These are phyloP conservation scores for Vigna unguiculata DNA, from an alignment of 306 rosid genomes.

Conservation along the genomic window DNA sequence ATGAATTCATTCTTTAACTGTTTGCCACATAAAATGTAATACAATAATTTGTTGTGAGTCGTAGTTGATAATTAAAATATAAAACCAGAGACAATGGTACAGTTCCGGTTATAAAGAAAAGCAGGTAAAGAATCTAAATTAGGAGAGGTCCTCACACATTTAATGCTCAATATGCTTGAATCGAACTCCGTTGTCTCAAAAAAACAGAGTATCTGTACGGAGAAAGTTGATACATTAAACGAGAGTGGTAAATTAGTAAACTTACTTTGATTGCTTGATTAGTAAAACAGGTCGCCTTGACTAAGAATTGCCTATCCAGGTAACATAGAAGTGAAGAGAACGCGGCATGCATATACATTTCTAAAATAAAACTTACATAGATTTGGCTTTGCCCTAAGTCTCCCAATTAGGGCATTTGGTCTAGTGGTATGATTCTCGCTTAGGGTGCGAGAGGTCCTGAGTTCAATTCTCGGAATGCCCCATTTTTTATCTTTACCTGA, in stretches of 20 bases:
- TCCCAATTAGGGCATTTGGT: conserved; percentile 52
- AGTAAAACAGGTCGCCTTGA: background rate
- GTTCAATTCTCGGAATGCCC: conserved; percentile 50
- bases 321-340: conserved; percentile 1
- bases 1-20: background rate
- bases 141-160: background rate
- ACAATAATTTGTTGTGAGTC: background rate
- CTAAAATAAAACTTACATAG: background rate
- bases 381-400: rapidly evolving
- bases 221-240: background rate
- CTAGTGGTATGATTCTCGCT: conserved; percentile 79
- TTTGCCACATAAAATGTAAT: background rate
- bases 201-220: background rate
- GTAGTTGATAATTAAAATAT: conserved; percentile 4
- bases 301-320: background rate
- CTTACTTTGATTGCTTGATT: conserved; percentile 5
- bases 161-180: background rate
- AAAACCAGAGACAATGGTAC: background rate
- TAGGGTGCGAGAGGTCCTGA: conserved; percentile 75
- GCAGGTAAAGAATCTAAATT: background rate
- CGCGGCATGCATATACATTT: background rate
- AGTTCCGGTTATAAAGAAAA: background rate
- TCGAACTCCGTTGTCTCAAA: background rate
- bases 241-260: background rate
- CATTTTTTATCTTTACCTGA: background rate